phyloP scores from a whole-genome alignment of 768 basidiomycete species.

The Naganishia vaughanmartiniae region DNA sequence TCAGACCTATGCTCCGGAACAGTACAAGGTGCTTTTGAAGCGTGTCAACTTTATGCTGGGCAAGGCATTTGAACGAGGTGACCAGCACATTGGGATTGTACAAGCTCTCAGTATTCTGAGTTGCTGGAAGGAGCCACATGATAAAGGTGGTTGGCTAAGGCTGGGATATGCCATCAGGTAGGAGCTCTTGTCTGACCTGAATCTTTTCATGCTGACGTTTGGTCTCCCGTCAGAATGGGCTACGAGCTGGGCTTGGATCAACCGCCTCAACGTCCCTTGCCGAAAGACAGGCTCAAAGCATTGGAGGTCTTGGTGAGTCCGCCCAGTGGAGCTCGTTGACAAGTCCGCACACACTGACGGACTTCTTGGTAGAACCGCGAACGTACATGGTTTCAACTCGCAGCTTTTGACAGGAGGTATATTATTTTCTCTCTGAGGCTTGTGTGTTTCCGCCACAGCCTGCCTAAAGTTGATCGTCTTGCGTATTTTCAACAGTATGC shows the following conservation, averaged over 20 bases:
- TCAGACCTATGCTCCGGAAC: conserved; percentile 25
- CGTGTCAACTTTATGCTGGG: conserved; percentile 31
- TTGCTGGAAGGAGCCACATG: conserved; percentile 37
- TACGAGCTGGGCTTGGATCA: conserved; percentile 31
- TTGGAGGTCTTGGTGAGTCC: conserved; percentile 28
- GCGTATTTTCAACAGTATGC: conserved; percentile 9
- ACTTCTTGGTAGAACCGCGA: conserved; percentile 27
- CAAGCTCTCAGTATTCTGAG: conserved; percentile 35
- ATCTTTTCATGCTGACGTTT: not conserved
- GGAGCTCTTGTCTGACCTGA: not conserved
- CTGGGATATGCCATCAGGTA: conserved; percentile 32
- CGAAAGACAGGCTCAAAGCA: conserved; percentile 30
- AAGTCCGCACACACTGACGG: not conserved
- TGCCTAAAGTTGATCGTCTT: not conserved
- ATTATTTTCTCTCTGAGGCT: not conserved
- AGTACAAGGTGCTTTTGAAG: conserved; percentile 30
- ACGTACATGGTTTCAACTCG: conserved; percentile 32
- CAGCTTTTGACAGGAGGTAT: conserved; percentile 32
- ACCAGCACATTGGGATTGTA: conserved; percentile 33
- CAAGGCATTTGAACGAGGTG: conserved; percentile 34
- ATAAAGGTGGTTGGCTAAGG: conserved; percentile 31
- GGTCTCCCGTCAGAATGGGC: conserved; percentile 22
- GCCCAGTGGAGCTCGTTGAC: not conserved
- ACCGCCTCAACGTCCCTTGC: conserved; percentile 30
- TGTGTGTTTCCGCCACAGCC: not conserved